phyloP scores from a whole-genome alignment of 2,329 filamentous ascomycete genomes.

The Calonectria pseudoreteaudii region DNA sequence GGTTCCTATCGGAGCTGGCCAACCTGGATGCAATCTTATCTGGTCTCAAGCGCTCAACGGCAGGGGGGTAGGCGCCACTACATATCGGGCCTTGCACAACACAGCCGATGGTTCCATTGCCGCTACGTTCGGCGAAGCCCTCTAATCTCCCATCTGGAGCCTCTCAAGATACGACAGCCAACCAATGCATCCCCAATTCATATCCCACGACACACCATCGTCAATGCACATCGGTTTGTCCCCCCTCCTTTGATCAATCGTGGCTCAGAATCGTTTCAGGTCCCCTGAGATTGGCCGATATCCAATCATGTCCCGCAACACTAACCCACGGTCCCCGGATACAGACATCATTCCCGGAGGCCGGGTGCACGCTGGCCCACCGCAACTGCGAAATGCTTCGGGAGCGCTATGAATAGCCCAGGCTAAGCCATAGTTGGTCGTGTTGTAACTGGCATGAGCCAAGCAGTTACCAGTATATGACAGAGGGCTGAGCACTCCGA shows the following conservation, averaged over 20 bases:
- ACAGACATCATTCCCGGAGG: neutral
- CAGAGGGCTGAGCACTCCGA: neutral
- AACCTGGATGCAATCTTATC: neutral
- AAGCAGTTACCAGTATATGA: slow-evolving; percentile 1
- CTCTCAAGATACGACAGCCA: neutral
- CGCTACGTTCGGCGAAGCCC: neutral
- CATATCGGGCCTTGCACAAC: neutral
- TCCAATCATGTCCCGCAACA: neutral
- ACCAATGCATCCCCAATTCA: neutral
- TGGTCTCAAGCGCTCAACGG: neutral
- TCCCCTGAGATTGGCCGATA: neutral
- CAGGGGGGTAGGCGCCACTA: neutral
- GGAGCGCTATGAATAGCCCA: neutral
- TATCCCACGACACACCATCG: neutral
- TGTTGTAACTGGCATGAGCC: neutral
- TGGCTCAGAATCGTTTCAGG: neutral
- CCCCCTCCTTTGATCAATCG: neutral
- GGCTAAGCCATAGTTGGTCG: neutral
- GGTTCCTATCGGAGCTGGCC: neutral
- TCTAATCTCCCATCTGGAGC: neutral
- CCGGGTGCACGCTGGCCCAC: neutral
- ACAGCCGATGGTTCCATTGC: neutral
- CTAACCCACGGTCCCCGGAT: neutral
- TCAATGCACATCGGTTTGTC: neutral
- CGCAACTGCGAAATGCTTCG: neutral